Evolutionary conservation across 371 early-diverging fungal species (phyloP).

Genomic region (Phascolomyces articulosus): DNA sequence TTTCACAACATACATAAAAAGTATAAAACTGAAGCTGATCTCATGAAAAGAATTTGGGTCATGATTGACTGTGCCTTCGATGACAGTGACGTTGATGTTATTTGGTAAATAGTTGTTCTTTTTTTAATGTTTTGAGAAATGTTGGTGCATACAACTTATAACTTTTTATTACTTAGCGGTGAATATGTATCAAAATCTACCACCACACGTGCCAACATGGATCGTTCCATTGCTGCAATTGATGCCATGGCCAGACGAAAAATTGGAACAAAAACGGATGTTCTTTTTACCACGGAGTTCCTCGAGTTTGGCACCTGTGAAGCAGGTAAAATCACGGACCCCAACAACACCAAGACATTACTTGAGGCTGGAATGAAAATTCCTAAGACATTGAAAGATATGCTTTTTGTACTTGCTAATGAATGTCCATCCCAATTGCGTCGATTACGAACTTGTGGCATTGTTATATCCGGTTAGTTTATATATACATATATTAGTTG

Average conservation of each 20-base stretch:
- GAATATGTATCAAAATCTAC: too few species aligned
- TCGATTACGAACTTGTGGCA: not conserved
- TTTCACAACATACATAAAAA: too few species aligned
- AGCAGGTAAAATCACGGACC: not conserved
- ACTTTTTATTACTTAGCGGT: too few species aligned
- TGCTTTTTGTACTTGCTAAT: not conserved
- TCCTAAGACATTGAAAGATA: not conserved
- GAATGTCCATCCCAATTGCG: not conserved
- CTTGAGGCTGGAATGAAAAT: not conserved
- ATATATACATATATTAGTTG: too few species aligned
- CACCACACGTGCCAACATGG: too few species aligned
- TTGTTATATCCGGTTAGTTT: too few species aligned
- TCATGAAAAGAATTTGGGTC: not conserved
- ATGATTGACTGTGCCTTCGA: not conserved
- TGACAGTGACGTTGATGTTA: not conserved
- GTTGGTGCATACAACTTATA: too few species aligned
- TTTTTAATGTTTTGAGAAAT: too few species aligned
- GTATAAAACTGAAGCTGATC: not conserved
- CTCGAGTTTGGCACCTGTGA: too few species aligned
- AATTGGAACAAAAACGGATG: not conserved
- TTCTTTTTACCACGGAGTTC: not conserved
- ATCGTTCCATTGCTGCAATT: not conserved
- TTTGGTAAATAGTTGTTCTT: too few species aligned
- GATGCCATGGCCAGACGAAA: not conserved
- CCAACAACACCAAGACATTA: not conserved